Evolutionary conservation across 2,329 filamentous ascomycete species (phyloP), one percentile per base, ranked within the genome.

Genomic region (Microascus cirrosus): DNA sequence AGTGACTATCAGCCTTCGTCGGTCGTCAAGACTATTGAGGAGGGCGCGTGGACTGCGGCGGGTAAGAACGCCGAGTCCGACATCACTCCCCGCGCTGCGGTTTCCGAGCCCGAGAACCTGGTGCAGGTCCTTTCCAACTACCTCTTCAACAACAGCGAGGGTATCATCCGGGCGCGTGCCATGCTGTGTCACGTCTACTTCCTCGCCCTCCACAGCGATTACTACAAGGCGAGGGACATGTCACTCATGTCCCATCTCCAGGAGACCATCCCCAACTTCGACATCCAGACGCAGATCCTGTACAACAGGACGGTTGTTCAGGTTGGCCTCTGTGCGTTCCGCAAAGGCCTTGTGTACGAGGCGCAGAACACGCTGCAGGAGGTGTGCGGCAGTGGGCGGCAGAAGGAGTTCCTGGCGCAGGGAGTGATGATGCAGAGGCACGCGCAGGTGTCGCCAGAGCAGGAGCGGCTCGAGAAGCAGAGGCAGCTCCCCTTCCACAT

Each of bases 171-270:
- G 63, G 95, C 93, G 60, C 87, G 94, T 60, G 93, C 94, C 53
- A 97, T 99, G 92, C 82, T 99, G 61, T 96, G 90, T 80, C 91
- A 97, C 75, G 94, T 99, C 62, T 99, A 99, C 79, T 96, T 96
- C 85, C 81, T 96, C 65, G 94, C 94, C 55, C 83, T 99, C 57
- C 94, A 99, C 74, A 92, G 96, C 74, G 87, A 96, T 67, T 99
- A 97, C 81, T 97, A 96, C 82, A 90, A 89, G 75, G 89, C 94
- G 67, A 89, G 94, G 64, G 95, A 99, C 73, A 93, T 99, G 88
- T 95, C 97, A 87, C 84, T 99, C 73, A 99, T 99, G 91, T 99
- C 94, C 20, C 94, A 99, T 77, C 79, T 99, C 70, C 93, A 96
- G 70, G 94, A 99, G 79, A 95, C 89, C 58, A 99, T 99, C 71